Percentiles rank a stretch among this genome's conserved stretches.
phyloP scores from a whole-genome alignment of 2,329 filamentous ascomycete genomes.

The Cryphonectria radicalis region DNA sequence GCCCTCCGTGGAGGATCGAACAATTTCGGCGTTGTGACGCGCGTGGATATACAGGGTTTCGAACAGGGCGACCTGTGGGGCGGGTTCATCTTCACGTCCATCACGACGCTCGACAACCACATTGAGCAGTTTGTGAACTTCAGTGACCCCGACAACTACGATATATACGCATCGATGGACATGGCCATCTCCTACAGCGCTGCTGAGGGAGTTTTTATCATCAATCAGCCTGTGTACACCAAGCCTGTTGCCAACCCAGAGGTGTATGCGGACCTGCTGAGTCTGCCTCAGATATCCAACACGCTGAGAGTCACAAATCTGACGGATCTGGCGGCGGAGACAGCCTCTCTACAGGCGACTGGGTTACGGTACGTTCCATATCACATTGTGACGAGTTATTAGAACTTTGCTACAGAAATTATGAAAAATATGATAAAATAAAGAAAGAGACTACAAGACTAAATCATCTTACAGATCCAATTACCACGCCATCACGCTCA shows the following conservation, averaged over 20 bases:
- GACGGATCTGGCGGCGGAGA: background rate
- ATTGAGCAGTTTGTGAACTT: conserved; percentile 7
- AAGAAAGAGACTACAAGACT: background rate
- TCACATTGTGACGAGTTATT: background rate
- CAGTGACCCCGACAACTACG: conserved; percentile 4
- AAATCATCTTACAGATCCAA: background rate
- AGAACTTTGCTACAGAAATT: no score
- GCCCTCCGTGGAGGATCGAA: conserved; percentile 34
- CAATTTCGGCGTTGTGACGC: conserved; percentile 40
- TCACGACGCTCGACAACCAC: conserved; percentile 5
- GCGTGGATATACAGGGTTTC: conserved; percentile 31
- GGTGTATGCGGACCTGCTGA: background rate
- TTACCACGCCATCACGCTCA: background rate
- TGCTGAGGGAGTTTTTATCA: background rate
- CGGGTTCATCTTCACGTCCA: conserved; percentile 29
- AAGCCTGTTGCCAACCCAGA: conserved; percentile 9
- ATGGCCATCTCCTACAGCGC: conserved; percentile 2
- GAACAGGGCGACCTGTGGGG: conserved; percentile 37
- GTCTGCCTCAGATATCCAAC: conserved; percentile 12
- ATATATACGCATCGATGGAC: conserved; percentile 23
- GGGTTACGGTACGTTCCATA: background rate
- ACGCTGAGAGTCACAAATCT: conserved; percentile 2
- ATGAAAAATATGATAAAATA: background rate
- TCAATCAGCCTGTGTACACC: conserved; percentile 20
- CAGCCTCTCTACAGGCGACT: background rate